These are phyloP conservation scores for Comarum palustre DNA, from an alignment of 306 rosid genomes.

Conservation along the genomic window DNA sequence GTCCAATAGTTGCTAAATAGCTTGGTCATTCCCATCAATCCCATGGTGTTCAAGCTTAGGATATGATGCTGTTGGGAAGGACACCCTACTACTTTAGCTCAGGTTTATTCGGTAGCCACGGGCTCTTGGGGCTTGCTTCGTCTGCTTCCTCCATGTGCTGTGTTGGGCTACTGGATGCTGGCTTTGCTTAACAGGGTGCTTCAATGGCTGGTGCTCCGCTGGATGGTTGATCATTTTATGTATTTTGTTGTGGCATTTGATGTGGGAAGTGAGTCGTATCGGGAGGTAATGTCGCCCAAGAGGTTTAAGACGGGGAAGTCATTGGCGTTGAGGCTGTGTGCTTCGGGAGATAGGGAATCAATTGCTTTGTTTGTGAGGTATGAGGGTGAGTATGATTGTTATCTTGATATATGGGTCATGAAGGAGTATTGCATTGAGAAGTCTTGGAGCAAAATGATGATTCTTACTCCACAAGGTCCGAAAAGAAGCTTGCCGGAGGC, in stretches of 20 bases:
- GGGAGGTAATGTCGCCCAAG: neutral
- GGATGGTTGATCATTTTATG: neutral
- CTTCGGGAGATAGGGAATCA: neutral
- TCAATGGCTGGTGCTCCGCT: neutral
- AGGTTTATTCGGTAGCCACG: neutral
- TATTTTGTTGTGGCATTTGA: conserved; percentile 4
- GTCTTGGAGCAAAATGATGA: neutral
- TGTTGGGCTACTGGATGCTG: neutral
- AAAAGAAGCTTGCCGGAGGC: neutral
- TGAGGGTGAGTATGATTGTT: neutral
- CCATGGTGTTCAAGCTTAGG: too few species aligned
- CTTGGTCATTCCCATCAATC: too few species aligned
- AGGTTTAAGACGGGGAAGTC: neutral
- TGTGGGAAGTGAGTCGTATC: neutral
- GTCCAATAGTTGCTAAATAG: too few species aligned
- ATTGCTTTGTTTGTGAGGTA: neutral
- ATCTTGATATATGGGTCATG: neutral
- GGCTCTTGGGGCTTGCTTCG: conserved; percentile 7
- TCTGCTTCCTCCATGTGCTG: neutral
- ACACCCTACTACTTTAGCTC: neutral
- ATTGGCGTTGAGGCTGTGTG: neutral
- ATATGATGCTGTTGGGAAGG: neutral
- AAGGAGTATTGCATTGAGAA: neutral
- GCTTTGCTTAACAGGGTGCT: neutral
- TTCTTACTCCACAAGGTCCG: neutral